A percentile compares a stretch with the other conserved stretches of the same genome.
Conservation (phyloP, 2,329 filamentous ascomycete species). For the Sporothrix protearum region DNA sequence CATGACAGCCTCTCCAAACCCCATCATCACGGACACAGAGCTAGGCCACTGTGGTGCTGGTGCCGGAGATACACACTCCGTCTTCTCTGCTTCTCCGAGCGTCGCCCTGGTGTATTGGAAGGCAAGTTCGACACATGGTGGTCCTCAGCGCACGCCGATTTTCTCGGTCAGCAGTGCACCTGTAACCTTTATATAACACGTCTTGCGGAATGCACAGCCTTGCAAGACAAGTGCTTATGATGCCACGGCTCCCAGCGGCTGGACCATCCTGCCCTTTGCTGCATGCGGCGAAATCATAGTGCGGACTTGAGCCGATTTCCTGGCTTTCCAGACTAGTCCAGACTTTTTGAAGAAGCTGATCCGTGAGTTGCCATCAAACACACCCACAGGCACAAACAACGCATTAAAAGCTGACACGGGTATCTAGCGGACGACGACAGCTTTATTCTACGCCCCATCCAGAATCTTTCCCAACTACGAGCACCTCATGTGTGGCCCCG, state of each 20-base stretch:
- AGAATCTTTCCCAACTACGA: neutral
- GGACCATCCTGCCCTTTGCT: neutral
- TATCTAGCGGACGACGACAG: neutral
- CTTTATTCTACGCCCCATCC: neutral
- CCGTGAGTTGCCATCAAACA: neutral
- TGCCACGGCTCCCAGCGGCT: neutral
- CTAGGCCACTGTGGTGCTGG: neutral
- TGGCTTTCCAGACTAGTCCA: neutral
- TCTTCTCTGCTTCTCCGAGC: neutral
- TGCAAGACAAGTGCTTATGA: neutral
- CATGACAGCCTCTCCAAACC: neutral
- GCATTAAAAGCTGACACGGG: neutral
- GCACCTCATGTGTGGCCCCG: neutral
- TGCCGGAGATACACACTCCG: neutral
- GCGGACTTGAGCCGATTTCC: neutral
- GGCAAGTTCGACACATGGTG: neutral
- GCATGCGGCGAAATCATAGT: neutral
- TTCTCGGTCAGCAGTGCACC: neutral
- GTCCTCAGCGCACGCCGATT: neutral
- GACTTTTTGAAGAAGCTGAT: neutral
- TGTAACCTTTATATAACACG: neutral
- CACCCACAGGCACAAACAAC: neutral
- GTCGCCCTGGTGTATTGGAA: neutral
- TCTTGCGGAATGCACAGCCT: neutral
- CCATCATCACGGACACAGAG: constrained; percentile 1